Evolutionary conservation across 495 filamentous ascomycete species (phyloP).

Genomic region (Lindgomyces ingoldianus): DNA sequence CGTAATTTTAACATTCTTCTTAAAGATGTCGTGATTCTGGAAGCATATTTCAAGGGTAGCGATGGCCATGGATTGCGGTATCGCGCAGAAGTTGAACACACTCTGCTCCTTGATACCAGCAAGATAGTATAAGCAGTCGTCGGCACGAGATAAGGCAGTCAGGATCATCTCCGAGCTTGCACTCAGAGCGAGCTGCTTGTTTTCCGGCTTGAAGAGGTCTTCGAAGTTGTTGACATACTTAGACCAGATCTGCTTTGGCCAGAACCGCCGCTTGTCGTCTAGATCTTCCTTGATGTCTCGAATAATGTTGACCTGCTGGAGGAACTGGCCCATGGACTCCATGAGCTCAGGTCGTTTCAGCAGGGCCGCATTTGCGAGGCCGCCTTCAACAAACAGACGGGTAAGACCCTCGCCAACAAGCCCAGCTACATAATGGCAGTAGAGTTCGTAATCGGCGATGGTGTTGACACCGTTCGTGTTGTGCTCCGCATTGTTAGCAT

Average conservation of each 20-base stretch:
- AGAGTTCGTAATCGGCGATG: slow-evolving; percentile 84
- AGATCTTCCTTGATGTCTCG: slow-evolving; percentile 90
- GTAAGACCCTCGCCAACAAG: slow-evolving; percentile 93
- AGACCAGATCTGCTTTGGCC: slow-evolving; percentile 93
- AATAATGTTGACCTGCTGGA: slow-evolving; percentile 99
- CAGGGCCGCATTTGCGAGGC: slow-evolving; percentile 83
- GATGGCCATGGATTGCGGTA: slow-evolving; percentile 98
- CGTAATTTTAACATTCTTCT: slow-evolving; percentile 90
- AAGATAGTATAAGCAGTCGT: slow-evolving; percentile 96
- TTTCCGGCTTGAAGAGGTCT: slow-evolving; percentile 81
- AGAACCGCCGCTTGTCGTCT: slow-evolving; percentile 84
- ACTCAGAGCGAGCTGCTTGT: slow-evolving; percentile 76
- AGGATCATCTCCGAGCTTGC: slow-evolving; percentile 95
- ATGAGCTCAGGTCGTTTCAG: slow-evolving; percentile 75
- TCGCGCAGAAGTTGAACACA: slow-evolving; percentile 99
- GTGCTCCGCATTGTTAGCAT: slow-evolving; percentile 75
- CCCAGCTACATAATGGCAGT: slow-evolving; percentile 98
- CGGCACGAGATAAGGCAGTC: slow-evolving; percentile 80
- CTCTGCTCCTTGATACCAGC: slow-evolving; percentile 94
- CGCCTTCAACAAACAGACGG: slow-evolving; percentile 82
- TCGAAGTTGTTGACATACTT: slow-evolving; percentile 89
- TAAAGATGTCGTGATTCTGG: slow-evolving; percentile 84
- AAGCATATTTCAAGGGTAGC: slow-evolving; percentile 90
- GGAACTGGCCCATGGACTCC: slow-evolving; percentile 94
- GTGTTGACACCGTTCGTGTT: slow-evolving; percentile 79